Base-by-base conservation (phyloP, 495 filamentous ascomycete species). In the Podospora tetraspora region DNA sequence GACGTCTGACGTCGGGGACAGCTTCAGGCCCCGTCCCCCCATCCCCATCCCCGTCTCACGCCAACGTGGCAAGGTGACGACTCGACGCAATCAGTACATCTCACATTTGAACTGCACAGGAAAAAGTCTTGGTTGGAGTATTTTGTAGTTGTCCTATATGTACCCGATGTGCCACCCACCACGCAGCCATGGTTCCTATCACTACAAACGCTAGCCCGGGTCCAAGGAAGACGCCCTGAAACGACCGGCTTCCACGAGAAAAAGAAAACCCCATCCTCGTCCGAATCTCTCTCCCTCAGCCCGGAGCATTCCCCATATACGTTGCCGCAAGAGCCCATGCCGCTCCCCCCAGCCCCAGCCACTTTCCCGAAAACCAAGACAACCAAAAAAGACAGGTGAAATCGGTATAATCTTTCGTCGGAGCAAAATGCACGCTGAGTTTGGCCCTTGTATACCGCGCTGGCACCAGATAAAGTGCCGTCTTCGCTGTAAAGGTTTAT, bases 11-110 rank as follows among this genome's bases (percentile, higher is more conserved):
- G 43, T 52, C 43, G 43, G 43, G 37, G 43, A 52, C 43, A 52
- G 43, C 43, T 52, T 52, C 43, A 52, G 43, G 43, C 16, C 43
- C 43, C 43, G 13, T 34, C 23, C 24, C 29, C 24, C 59, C n/a
- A 10, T 19, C 29, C 29, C 4, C 13, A 4, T 22, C n/a, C 61
- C 61, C 25, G 21, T 25, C 61, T 62, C 61, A 22, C 25, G 29
- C 21, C 61, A 62, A 32, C 61, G 62, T 64, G 62, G 62, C 62
- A 64, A 64, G 11, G 27, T 52, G 43, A 7, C 43, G 43, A 52
- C 32, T 13, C 32, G 12, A 34, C 32, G 11, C 11, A 10, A 30
- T 34, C 32, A 25, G 25, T 3, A 1, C 32, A 34, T 34, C 32
- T 34, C 32, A 34, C 11, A 34, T 12, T 12, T 13, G 11, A 34